Evolutionary conservation across 2,329 filamentous ascomycete genomes (phyloP).

Genomic region (Scytalidium lignicola): DNA sequence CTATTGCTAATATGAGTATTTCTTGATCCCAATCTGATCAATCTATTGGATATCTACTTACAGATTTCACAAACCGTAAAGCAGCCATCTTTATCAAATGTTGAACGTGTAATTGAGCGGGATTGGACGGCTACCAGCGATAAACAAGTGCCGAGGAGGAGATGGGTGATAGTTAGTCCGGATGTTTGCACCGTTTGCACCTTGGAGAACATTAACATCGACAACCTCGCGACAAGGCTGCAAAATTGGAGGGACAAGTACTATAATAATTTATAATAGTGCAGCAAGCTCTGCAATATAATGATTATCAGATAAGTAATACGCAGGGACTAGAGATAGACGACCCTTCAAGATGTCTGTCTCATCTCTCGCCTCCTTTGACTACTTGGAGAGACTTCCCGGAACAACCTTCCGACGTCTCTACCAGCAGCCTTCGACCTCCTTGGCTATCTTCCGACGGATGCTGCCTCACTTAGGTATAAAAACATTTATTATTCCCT

Average conservation of each 20-base stretch:
- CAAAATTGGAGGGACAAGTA: neutral
- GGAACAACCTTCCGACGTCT: conserved; percentile 86
- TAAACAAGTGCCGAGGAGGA: neutral
- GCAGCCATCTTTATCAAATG: conserved; percentile 40
- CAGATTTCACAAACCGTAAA: conserved; percentile 59
- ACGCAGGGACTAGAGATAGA: conserved; percentile 9
- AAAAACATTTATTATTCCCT: conserved; percentile 15
- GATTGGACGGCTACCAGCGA: neutral
- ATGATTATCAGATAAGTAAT: conserved; percentile 17
- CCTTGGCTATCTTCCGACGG: conserved; percentile 91
- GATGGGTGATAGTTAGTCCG: neutral
- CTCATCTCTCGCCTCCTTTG: conserved; percentile 61
- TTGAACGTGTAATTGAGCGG: neutral
- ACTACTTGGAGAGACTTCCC: conserved; percentile 88
- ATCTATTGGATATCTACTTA: conserved; percentile 31
- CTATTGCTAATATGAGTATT: conserved; percentile 38
- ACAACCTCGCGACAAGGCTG: neutral
- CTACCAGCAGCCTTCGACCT: conserved; percentile 93
- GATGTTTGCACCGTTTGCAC: neutral
- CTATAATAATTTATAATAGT: no score
- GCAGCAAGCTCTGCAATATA: neutral
- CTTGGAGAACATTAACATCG: neutral
- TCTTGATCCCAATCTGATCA: neutral
- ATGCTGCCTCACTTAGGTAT: conserved; percentile 90
- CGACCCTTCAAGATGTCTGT: conserved; percentile 26